Evolutionary conservation across 768 basidiomycete genomes (phyloP), one percentile per base, ranked within the genome.

Genomic region (Hericium coralloides): DNA sequence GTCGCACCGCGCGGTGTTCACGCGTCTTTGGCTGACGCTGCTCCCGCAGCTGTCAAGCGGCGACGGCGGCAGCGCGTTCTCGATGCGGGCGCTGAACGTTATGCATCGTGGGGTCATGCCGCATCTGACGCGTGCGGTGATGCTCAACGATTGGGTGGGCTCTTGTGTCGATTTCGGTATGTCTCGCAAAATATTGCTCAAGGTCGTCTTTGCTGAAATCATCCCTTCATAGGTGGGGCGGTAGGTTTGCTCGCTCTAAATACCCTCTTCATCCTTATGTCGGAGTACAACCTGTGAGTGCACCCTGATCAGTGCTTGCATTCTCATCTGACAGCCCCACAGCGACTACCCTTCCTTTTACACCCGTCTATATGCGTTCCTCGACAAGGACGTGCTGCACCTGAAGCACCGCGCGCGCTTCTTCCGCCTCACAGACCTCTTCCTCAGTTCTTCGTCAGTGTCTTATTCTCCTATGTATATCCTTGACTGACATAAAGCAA

Each of bases 301-400:
- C 12, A 12, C 37, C 3, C 37, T 22, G 15, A 1, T 8, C 9
- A 8, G 12, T 51, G 20, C 57, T 52, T 14, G 12, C 10, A 22
- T 14, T 9, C 14, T n/a, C 38, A 23, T 39, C 48, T 12, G 31
- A 48, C 55, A n/a, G 53, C 56, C 49, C 25, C 14, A 8, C 65
- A 98, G 95, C 10, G 97, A 99, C 65, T 98, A 95, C 66, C 95
- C 97, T 2, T 86, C 85, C 12, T 98, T 99, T 72, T 99, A 97
- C 73, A 88, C 85, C 6, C 85, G 88, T 4, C 79, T 99, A 2
- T 98, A 98, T 67, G 79, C 85, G 1, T 89, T 98, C 68, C 79
- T 98, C 18, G 89, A 95, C 67, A 79, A 86, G 10, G 83, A 94
- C 18, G 79, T 97, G 4, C 79, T 99, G 7, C 95, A 98, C 65